Evolutionary conservation across 148 eudicot genomes (phyloP), one percentile per base, ranked within the genome.

Genomic region (Rhododendron simsii): DNA sequence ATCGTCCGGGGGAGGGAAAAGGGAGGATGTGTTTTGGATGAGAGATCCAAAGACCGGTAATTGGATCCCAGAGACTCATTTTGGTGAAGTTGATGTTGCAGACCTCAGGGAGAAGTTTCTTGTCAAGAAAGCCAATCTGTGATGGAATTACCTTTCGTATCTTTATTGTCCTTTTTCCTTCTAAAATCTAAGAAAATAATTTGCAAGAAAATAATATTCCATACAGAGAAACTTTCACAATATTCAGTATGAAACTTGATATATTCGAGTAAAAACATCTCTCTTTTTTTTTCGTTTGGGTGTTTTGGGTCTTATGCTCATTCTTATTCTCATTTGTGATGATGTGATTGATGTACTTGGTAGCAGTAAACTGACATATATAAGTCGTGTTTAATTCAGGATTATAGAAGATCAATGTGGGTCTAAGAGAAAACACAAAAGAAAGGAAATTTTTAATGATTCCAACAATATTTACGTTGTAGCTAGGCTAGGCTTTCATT

Each of bases 1-100:
- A 6, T 44, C 30, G 14, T 28, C 13, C 28, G 53, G 26, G 20
- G 76, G 76, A 11, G 65, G 30, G 39, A 7, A 16, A 16, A 50
- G 67, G 57, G 90, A 83, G 2, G 85, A 71, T 12, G 39, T 55
- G 21, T 83, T 80, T 47, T 88, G 90, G 88, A 86, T 88, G 90
- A 88, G 84, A 83, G 86, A 88, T 80, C 90, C 90, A 2, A 86
- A 83, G 82, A 83, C 88, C 0, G 90, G 90, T 11, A 71, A 86
- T 84, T 88, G 86, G 88, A 44, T 86, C 4, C 90, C 88, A 7
- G 90, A 88, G 85, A 83, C 10, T 45, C 90, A 86, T 81, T 86
- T 88, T 28, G 37, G 50, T 16, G 71, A 83, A 10, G 65, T 86
- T 28, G 84, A 88, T 80, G 85, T 51, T 9, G 90, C 82, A 2